These are phyloP conservation scores for Boletus vermiculosoides DNA, from an alignment of 768 basidiomycete genomes.

Conservation along the genomic window DNA sequence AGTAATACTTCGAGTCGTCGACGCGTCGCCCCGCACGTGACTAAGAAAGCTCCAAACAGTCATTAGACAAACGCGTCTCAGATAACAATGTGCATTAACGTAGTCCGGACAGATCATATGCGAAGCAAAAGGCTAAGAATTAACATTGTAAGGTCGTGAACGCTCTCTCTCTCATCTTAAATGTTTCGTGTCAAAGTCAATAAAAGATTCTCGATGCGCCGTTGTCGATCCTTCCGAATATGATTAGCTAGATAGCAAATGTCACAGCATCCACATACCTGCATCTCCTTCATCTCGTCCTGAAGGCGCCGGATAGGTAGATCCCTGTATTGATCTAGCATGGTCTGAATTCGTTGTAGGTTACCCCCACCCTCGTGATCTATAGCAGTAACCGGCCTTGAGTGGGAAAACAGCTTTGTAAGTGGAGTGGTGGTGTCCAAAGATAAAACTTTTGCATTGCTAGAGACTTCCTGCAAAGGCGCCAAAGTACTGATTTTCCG, in stretches of 20 bases:
- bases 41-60: background rate
- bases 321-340: conserved; percentile 62
- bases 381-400: conserved; percentile 19
- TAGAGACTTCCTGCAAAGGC: conserved; percentile 29
- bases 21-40: conserved; percentile 24
- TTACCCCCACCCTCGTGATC: conserved; percentile 41
- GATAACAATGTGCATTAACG: background rate
- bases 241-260: background rate
- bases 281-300: conserved; percentile 82
- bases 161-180: conserved; percentile 38
- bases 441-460: conserved; percentile 29
- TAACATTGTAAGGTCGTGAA: background rate
- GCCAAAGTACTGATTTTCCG: conserved; percentile 30
- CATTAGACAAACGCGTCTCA: background rate
- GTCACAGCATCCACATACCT: conserved; percentile 42
- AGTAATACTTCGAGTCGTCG: too few relatives aligned
- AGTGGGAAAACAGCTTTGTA: conserved; percentile 26
- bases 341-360: conserved; percentile 53
- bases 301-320: conserved; percentile 65
- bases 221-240: conserved; percentile 60
- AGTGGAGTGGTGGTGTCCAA: conserved; percentile 31
- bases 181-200: conserved; percentile 66
- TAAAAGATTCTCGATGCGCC: conserved; percentile 71
- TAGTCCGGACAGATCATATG: background rate
- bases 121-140: background rate